phyloP scores from a whole-genome alignment of 805 yeast species.

The Cyberlindnera suaveolens region DNA sequence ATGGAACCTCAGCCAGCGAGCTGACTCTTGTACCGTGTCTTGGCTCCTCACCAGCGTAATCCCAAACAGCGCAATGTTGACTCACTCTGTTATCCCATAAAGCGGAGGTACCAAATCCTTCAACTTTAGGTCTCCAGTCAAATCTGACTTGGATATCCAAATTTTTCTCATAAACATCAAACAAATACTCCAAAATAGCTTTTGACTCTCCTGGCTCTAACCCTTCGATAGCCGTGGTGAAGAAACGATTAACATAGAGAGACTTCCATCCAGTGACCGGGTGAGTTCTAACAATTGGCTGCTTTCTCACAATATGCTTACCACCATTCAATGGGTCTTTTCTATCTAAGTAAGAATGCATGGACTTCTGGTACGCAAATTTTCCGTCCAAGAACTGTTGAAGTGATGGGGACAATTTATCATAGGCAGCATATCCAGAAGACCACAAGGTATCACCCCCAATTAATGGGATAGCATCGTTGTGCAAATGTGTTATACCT shows the following conservation, averaged over 20 bases:
- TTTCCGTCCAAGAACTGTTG: constrained; percentile 47
- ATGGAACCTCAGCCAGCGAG: constrained; percentile 46
- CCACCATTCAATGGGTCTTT: constrained; percentile 40
- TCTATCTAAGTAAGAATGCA: constrained; percentile 34
- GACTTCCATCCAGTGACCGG: constrained; percentile 61
- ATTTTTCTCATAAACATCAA: constrained; percentile 38
- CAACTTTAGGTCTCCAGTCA: constrained; percentile 40
- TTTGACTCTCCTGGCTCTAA: constrained; percentile 43
- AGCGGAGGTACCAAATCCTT: constrained; percentile 40
- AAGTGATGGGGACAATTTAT: constrained; percentile 47
- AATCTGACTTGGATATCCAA: constrained; percentile 51
- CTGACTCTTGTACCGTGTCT: constrained; percentile 51
- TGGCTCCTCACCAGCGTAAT: constrained; percentile 44
- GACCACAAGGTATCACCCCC: constrained; percentile 55
- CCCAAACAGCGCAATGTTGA: constrained; percentile 44
- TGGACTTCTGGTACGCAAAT: constrained; percentile 38
- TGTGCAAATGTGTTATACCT: constrained; percentile 45
- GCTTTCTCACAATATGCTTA: constrained; percentile 42
- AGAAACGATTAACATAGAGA: constrained; percentile 42
- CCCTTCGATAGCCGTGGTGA: constrained; percentile 44
- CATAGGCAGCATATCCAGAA: constrained; percentile 51
- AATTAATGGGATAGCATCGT: constrained; percentile 39
- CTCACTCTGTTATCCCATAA: constrained; percentile 56
- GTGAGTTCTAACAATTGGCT: constrained; percentile 53
- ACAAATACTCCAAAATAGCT: constrained; percentile 38